phyloP scores from a whole-genome alignment of 2,329 filamentous ascomycete species.

The Madurella mycetomatis region DNA sequence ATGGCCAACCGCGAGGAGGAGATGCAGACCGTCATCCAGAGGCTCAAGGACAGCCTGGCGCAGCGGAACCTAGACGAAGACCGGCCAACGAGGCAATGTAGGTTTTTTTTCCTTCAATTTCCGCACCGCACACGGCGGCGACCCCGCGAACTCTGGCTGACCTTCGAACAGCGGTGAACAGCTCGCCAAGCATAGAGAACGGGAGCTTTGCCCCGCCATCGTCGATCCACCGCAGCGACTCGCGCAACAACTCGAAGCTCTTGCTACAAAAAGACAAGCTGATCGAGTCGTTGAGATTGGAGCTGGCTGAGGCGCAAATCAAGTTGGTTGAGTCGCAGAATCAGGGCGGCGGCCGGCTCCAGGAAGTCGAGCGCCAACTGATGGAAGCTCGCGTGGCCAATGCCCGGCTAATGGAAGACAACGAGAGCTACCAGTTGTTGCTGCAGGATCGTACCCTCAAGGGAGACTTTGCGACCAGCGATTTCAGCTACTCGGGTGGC shows the following conservation, averaged over 20 bases:
- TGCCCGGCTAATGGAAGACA: slow-evolving; percentile 94
- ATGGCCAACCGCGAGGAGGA: slow-evolving; percentile 80
- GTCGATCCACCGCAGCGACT: slow-evolving; percentile 81
- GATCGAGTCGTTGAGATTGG: slow-evolving; percentile 85
- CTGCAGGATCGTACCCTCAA: slow-evolving; percentile 93
- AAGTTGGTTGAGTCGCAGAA: slow-evolving; percentile 94
- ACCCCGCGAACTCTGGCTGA: slow-evolving; percentile 3
- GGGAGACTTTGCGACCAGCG: slow-evolving; percentile 80
- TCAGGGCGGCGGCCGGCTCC: slow-evolving; percentile 78
- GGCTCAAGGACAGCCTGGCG: slow-evolving; percentile 82
- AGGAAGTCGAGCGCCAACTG: slow-evolving; percentile 84
- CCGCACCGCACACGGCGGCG: not conserved
- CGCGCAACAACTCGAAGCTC: slow-evolving; percentile 81
- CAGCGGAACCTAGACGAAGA: slow-evolving; percentile 64
- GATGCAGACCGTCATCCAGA: slow-evolving; percentile 83
- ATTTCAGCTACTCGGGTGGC: slow-evolving; percentile 65
- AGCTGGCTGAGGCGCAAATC: slow-evolving; percentile 91
- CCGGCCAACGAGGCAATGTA: slow-evolving; percentile 55
- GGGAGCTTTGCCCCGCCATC: slow-evolving; percentile 83
- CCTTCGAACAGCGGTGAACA: slow-evolving; percentile 40
- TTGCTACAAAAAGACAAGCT: slow-evolving; percentile 94
- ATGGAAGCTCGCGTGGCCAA: slow-evolving; percentile 95
- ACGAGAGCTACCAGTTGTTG: slow-evolving; percentile 94
- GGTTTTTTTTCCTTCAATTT: slow-evolving; percentile 26
- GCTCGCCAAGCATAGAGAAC: slow-evolving; percentile 65